Percentiles rank a stretch among this genome's conserved stretches.
These are phyloP conservation scores for Leishmania arabica DNA, from an alignment of 208 protist species.

Conservation along the genomic window DNA sequence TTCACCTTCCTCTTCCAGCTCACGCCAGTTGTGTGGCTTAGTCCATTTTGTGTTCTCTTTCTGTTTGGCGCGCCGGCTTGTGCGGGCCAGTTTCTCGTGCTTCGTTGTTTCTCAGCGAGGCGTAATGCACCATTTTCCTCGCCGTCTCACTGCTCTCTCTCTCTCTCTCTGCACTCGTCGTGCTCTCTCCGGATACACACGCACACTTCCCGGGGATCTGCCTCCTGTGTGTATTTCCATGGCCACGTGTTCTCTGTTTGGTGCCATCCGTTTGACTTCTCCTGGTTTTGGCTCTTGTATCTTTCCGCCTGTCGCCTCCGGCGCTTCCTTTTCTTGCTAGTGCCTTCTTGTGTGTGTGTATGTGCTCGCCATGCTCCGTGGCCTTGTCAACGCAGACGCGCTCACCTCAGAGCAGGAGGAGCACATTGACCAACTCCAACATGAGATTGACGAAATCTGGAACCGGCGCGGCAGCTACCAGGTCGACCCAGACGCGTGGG, in stretches of 20 bases:
- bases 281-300: not conserved
- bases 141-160: not conserved
- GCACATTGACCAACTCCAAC: slow-evolving; percentile 77
- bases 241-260: not conserved
- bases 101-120: not conserved
- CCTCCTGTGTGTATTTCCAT: not conserved
- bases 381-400: slow-evolving; percentile 41
- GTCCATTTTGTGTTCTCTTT: not conserved
- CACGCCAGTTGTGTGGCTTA: no score
- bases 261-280: not conserved
- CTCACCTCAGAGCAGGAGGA: slow-evolving; percentile 61
- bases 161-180: not conserved
- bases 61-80: no score
- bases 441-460: slow-evolving; percentile 89
- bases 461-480: slow-evolving; percentile 83
- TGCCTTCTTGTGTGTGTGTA: not conserved
- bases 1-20: not conserved
- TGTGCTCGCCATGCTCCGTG: slow-evolving; percentile 35
- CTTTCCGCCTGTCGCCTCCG: not conserved
- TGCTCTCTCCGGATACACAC: not conserved
- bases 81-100: not conserved
- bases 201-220: not conserved
- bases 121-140: no score
- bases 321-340: not conserved
- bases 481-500: slow-evolving; percentile 86